A percentile compares a stretch with the other conserved stretches of the same genome.
These are phyloP conservation scores for Gymnopilus dilepis DNA, from an alignment of 768 basidiomycete genomes.

Conservation along the genomic window DNA sequence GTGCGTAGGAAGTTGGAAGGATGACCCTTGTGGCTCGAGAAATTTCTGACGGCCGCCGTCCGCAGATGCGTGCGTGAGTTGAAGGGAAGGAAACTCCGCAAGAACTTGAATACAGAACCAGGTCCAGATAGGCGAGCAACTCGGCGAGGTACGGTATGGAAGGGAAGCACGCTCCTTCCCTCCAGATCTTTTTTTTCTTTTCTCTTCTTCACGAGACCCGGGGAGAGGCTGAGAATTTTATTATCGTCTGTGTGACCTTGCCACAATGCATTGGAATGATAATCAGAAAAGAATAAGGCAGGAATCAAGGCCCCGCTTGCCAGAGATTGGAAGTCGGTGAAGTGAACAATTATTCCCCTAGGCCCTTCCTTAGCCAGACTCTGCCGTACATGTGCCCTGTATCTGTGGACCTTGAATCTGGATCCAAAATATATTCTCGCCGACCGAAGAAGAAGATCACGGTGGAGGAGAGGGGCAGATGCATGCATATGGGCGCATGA, in stretches of 20 bases:
- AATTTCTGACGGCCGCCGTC: neutral
- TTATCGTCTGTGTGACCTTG: no score
- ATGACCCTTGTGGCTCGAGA: neutral
- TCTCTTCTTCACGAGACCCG: no score
- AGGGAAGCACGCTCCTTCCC: neutral
- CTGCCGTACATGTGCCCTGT: neutral
- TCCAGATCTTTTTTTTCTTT: no score
- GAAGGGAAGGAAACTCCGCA: neutral
- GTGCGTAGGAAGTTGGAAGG: neutral
- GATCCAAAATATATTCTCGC: no score
- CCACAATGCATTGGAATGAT: no score
- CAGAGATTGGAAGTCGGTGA: neutral
- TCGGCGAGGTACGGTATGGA: conserved; percentile 1
- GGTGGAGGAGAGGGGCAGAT: no score
- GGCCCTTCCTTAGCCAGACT: neutral
- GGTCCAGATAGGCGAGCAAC: neutral
- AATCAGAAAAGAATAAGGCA: neutral
- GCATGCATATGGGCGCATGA: no score
- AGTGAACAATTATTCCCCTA: neutral
- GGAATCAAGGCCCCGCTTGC: neutral
- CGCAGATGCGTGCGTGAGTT: no score
- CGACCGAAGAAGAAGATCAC: no score
- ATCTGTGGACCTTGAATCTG: no score
- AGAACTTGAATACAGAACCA: no score
- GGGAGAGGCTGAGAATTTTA: neutral